These are phyloP conservation scores for Lactifluus volemus DNA, from an alignment of 768 basidiomycete genomes.

Conservation along the genomic window DNA sequence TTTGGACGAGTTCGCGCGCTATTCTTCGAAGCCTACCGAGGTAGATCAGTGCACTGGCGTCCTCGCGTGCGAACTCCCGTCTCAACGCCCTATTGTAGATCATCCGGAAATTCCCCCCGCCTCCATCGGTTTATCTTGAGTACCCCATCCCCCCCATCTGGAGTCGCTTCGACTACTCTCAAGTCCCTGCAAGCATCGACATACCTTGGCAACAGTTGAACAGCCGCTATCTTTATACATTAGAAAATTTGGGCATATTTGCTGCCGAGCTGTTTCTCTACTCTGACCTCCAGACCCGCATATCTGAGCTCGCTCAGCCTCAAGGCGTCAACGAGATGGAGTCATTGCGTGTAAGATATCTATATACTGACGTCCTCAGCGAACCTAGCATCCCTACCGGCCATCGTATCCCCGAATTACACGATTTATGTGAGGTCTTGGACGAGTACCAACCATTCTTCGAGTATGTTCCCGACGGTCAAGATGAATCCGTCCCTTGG, in stretches of 20 bases:
- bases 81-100: slow-evolving; percentile 2
- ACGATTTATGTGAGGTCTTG: slow-evolving; percentile 42
- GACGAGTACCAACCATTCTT: slow-evolving; percentile 35
- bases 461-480: slow-evolving; percentile 27
- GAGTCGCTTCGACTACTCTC: slow-evolving; percentile 38
- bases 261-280: slow-evolving; percentile 67
- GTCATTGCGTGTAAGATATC: slow-evolving; percentile 17
- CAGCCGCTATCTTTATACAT: slow-evolving; percentile 52
- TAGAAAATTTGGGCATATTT: slow-evolving; percentile 60
- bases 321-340: slow-evolving; percentile 24
- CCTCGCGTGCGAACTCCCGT: neutral
- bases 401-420: slow-evolving; percentile 5
- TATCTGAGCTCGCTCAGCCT: slow-evolving; percentile 32
- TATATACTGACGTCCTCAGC: neutral
- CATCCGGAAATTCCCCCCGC: slow-evolving; percentile 22
- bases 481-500: slow-evolving; percentile 33
- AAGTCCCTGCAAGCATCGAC: slow-evolving; percentile 28
- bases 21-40: slow-evolving; percentile 61
- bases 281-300: slow-evolving; percentile 45
- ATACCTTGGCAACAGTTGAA: slow-evolving; percentile 55
- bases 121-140: slow-evolving; percentile 40
- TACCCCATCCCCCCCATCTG: slow-evolving; percentile 52
- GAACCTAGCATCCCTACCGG: neutral
- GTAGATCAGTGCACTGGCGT: slow-evolving; percentile 28
- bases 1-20: slow-evolving; percentile 49